These are phyloP conservation scores for Sutorius australiensis DNA, from an alignment of 768 basidiomycete species.

Conservation along the genomic window DNA sequence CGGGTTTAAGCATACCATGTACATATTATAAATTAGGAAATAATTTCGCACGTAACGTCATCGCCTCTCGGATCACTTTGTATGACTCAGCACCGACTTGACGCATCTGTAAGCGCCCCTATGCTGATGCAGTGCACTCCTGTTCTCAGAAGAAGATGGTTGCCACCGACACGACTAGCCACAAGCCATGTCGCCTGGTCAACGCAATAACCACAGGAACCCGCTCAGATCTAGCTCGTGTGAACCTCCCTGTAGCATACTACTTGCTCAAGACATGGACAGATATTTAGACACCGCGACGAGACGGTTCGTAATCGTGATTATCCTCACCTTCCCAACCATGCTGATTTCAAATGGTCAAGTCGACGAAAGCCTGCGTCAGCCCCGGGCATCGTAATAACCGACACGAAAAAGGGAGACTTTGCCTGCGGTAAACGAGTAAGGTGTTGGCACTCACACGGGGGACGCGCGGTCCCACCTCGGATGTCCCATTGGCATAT, in stretches of 20 bases:
- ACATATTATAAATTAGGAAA: slow-evolving; percentile 1
- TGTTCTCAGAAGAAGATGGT: neutral
- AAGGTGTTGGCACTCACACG: no score
- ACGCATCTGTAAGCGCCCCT: neutral
- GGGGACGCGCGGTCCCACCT: no score
- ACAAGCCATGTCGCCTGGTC: no score
- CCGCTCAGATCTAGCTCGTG: no score
- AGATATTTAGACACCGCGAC: no score
- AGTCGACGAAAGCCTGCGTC: neutral
- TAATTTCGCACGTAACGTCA: slow-evolving; percentile 11
- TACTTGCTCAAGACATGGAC: no score
- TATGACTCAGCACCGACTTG: neutral
- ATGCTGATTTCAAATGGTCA: neutral
- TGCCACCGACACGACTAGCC: neutral
- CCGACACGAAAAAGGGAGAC: no score
- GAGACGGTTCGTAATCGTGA: neutral
- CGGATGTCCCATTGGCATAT: no score
- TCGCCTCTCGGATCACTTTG: slow-evolving; percentile 5
- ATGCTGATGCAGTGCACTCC: neutral
- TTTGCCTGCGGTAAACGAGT: no score
- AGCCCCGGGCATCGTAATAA: neutral
- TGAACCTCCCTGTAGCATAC: no score
- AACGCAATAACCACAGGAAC: no score
- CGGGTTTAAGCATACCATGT: slow-evolving; percentile 10
- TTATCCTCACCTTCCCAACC: neutral